Evolutionary conservation across 192 early-diverging fungal species (phyloP).

Genomic region (Coemansia sp.): DNA sequence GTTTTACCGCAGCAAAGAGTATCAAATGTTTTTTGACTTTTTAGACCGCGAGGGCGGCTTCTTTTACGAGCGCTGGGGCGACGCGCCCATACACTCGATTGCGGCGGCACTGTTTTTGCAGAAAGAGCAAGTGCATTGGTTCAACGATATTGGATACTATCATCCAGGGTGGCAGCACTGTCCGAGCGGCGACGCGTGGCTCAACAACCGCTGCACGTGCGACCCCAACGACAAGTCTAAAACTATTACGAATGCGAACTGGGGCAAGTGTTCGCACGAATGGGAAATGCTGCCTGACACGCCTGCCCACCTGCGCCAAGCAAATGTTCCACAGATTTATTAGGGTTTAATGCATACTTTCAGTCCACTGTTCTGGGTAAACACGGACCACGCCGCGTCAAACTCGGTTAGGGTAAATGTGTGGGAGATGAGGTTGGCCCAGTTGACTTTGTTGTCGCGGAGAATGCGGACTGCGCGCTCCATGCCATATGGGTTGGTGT

Average conservation of each 20-base stretch:
- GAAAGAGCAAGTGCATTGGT: constrained; percentile 63
- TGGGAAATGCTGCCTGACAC: constrained; percentile 42
- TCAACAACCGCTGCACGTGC: constrained; percentile 43
- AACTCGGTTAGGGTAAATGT: constrained; percentile 49
- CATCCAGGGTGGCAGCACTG: constrained; percentile 62
- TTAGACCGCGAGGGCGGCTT: constrained; percentile 80
- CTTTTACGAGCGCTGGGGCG: constrained; percentile 80
- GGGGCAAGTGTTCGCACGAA: constrained; percentile 52
- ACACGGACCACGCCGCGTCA: constrained; percentile 53
- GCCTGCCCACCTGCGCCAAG: not conserved
- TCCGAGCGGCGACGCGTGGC: constrained; percentile 47
- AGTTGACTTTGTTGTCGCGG: constrained; percentile 34
- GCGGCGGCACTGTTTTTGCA: constrained; percentile 59
- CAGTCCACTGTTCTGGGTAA: constrained; percentile 38
- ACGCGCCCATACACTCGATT: constrained; percentile 67
- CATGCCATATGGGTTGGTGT: constrained; percentile 57
- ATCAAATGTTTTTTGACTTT: constrained; percentile 65
- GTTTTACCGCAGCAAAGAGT: constrained; percentile 62
- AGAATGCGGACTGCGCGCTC: constrained; percentile 55
- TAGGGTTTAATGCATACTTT: constrained; percentile 54
- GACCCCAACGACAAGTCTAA: constrained; percentile 38
- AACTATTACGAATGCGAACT: constrained; percentile 42
- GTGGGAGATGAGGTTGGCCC: constrained; percentile 50
- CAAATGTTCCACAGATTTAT: not conserved
- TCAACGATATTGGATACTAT: constrained; percentile 72